These are phyloP conservation scores for Candida endomychidarum DNA, from an alignment of 805 yeast species.

Conservation along the genomic window DNA sequence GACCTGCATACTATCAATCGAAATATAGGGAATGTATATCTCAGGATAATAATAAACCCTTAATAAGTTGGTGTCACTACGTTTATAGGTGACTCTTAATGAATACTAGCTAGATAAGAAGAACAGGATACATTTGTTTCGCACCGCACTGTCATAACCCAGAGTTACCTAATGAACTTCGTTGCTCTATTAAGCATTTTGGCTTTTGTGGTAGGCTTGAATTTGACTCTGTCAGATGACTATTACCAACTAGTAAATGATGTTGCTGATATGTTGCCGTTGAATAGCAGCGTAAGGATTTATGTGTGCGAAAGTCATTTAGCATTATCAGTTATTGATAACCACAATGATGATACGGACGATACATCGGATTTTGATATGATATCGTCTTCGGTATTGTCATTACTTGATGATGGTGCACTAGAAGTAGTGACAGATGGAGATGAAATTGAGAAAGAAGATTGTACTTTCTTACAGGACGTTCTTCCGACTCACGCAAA, in stretches of 20 bases:
- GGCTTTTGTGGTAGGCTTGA: conserved; percentile 1
- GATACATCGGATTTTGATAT: background rate
- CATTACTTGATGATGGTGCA: conserved; percentile 1
- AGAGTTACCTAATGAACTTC: conserved; percentile 1
- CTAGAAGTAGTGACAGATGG: conserved; percentile 1
- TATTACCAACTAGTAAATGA: conserved; percentile 2
- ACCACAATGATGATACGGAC: conserved; percentile 1
- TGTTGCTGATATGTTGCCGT: conserved; percentile 2
- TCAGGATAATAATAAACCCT: too few relatives aligned
- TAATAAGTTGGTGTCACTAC: too few relatives aligned
- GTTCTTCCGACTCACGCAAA: conserved; percentile 1
- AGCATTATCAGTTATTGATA: conserved; percentile 1
- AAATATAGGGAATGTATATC: too few relatives aligned
- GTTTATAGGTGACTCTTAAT: too few relatives aligned
- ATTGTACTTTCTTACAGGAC: background rate
- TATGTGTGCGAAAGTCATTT: conserved; percentile 1
- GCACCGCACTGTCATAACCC: too few relatives aligned
- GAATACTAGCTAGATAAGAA: too few relatives aligned
- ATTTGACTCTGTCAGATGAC: conserved; percentile 1
- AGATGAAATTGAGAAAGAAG: conserved; percentile 1
- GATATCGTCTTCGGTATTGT: conserved; percentile 2
- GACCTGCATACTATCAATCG: too few relatives aligned
- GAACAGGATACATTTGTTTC: too few relatives aligned
- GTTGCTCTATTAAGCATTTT: conserved; percentile 1
- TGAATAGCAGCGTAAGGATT: conserved; percentile 1